phyloP scores from a whole-genome alignment of 129 eudicot genomes.

The Scalesia atractyloides region DNA sequence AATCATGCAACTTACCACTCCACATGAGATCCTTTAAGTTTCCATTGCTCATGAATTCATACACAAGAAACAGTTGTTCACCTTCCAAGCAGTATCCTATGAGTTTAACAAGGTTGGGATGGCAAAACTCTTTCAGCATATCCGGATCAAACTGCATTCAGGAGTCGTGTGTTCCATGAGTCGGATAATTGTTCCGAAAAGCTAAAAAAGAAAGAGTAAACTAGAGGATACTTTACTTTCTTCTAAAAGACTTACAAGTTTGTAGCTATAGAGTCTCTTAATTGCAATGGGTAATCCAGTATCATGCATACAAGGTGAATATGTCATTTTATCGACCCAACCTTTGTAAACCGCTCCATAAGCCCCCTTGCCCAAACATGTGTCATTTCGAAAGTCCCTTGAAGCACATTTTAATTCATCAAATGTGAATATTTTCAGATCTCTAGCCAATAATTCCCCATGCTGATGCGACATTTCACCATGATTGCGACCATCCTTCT shows the following conservation, averaged over 20 bases:
- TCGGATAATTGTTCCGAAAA: no score
- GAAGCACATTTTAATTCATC: constrained; percentile 51
- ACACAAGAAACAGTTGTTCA: constrained; percentile 13
- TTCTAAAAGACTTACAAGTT: background rate
- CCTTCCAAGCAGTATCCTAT: constrained; percentile 11
- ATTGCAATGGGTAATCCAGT: constrained; percentile 57
- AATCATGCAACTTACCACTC: background rate
- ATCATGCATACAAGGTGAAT: background rate
- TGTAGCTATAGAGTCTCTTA: constrained; percentile 36
- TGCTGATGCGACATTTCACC: background rate
- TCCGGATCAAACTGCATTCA: constrained; percentile 10
- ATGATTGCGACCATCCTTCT: background rate
- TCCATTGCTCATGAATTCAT: background rate
- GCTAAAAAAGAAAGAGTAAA: background rate
- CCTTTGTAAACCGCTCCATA: constrained; percentile 61
- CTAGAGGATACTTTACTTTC: background rate
- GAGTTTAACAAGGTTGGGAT: background rate
- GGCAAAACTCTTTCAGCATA: background rate
- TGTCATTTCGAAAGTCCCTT: constrained; percentile 46
- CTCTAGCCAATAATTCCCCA: background rate
- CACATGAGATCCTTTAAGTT: background rate
- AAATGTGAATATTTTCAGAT: constrained; percentile 40
- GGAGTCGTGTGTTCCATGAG: background rate
- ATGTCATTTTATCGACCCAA: constrained; percentile 32
- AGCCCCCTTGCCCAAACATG: constrained; percentile 54